Conservation (phyloP, 306 rosid genomes). For the Amphicarpaea edgeworthii region DNA sequence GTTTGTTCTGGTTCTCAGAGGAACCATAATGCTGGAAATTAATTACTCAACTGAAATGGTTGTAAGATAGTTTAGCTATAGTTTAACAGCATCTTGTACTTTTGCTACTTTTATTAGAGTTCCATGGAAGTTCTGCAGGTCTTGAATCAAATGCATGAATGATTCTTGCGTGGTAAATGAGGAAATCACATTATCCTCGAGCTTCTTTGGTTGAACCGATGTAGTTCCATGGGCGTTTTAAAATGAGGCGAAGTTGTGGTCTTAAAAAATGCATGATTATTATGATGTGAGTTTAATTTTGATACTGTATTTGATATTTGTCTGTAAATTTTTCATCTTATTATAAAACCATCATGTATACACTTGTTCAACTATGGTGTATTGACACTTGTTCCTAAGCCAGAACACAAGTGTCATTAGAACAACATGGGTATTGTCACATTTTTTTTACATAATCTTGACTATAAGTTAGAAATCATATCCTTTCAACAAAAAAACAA, state of each 20-base stretch:
- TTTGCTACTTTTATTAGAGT: not conserved
- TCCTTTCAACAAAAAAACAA: too few species aligned
- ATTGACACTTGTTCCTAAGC: too few species aligned
- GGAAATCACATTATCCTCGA: conserved; percentile 2
- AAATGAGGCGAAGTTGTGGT: not conserved
- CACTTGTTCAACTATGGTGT: too few species aligned
- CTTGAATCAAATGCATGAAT: conserved; percentile 2
- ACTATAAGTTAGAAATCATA: too few species aligned
- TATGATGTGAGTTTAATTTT: not conserved
- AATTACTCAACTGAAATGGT: not conserved
- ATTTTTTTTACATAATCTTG: too few species aligned
- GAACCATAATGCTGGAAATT: conserved; percentile 20
- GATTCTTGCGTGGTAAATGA: conserved; percentile 17
- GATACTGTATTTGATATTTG: not conserved
- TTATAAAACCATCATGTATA: not conserved
- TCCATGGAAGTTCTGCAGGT: conserved; percentile 35
- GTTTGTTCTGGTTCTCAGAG: conserved; percentile 35
- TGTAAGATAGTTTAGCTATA: conserved; percentile 41
- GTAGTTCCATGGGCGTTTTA: not conserved
- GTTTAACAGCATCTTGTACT: conserved; percentile 18
- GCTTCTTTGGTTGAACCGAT: conserved; percentile 9
- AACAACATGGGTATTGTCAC: too few species aligned
- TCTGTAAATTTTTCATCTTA: not conserved
- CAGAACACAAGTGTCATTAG: too few species aligned
- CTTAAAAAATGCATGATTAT: not conserved